Evolutionary conservation across 805 yeast species (phyloP).

Genomic region (Tetrapisispora pingtungensis): DNA sequence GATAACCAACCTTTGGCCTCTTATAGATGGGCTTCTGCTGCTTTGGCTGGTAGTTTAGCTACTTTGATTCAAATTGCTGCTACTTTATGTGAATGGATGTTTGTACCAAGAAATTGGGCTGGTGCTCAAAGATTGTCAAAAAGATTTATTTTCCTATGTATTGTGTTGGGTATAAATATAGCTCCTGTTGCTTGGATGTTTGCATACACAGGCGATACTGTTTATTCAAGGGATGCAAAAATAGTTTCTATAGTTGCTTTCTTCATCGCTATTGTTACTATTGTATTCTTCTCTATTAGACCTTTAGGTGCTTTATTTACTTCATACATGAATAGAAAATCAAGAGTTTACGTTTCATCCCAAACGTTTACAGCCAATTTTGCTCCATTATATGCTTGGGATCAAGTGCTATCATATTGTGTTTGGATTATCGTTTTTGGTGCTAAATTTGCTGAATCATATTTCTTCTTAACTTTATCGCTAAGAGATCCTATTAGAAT

Average conservation of each 20-base stretch:
- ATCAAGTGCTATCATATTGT: conserved; percentile 89
- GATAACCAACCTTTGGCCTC: conserved; percentile 82
- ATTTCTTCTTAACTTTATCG: conserved; percentile 80
- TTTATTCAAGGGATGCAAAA: conserved; percentile 58
- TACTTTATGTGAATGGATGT: conserved; percentile 85
- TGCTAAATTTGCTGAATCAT: conserved; percentile 85
- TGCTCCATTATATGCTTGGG: conserved; percentile 68
- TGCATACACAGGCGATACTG: conserved; percentile 60
- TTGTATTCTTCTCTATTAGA: conserved; percentile 82
- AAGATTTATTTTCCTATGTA: conserved; percentile 64
- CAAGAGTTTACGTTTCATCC: conserved; percentile 82
- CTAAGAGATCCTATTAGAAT: conserved; percentile 90
- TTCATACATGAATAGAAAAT: conserved; percentile 77
- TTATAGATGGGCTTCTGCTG: conserved; percentile 84
- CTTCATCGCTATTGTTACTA: conserved; percentile 75
- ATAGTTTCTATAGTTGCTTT: conserved; percentile 79
- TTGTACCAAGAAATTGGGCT: conserved; percentile 97
- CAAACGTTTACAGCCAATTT: conserved; percentile 94
- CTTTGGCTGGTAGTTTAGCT: conserved; percentile 88
- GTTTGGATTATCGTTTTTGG: conserved; percentile 82
- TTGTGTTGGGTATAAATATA: conserved; percentile 60
- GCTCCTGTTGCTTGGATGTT: conserved; percentile 82
- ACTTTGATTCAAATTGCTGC: conserved; percentile 73
- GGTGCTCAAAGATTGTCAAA: conserved; percentile 95
- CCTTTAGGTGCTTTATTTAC: conserved; percentile 95